Evolutionary conservation across 1,284 basidiomycete species (phyloP), one percentile per base, ranked within the genome.

Genomic region (Salmacisia buchloeana): DNA sequence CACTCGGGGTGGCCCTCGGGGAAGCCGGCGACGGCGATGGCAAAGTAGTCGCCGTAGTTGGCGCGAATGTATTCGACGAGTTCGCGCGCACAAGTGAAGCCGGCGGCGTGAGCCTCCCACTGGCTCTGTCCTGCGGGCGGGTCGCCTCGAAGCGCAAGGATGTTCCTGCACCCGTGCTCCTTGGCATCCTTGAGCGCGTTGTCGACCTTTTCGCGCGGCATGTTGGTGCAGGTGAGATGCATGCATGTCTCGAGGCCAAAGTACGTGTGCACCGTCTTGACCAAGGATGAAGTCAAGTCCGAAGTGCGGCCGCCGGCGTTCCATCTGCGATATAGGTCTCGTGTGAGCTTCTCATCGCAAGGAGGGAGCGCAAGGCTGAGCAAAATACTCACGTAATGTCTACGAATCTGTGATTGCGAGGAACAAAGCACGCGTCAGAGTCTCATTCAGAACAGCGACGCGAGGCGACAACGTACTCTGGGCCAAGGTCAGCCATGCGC

Each of bases 201-300:
- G 81, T 94, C 92, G 56, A 97, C 91, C 81, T 97, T 96, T 79
- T 91, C 89, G 76, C 85, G 85, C 29, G 92, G 92, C 93, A 97
- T 79, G 72, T 79, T 79, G 60, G 77, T 79, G 72, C 77, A 79
- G 18, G 77, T 79, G 45, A 79, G 69, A 59, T 79, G 77, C 77
- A 79, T 79, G 65, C 77, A 79, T 25, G 77, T 79, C 65, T 79
- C 77, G 52, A 79, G 67, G 33, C 77, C 77, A 43, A 79, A 73
- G 70, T 79, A 78, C 39, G 74, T 72, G 60, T 79, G 77, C n/a
- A 79, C 76, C 49, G 92, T 93, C 83, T 94, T 94, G 71, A 98
- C 93, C 82, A 99, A 89, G 77, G 94, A 75, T 33, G 80, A 76
- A 18, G 82, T 83, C 29, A 81, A 74, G 59, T 82, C 81, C 2